A percentile compares a stretch with the other conserved stretches of the same genome.
Conservation (phyloP, 2,329 filamentous ascomycete species). For the Mycosphaerella arachidis region DNA sequence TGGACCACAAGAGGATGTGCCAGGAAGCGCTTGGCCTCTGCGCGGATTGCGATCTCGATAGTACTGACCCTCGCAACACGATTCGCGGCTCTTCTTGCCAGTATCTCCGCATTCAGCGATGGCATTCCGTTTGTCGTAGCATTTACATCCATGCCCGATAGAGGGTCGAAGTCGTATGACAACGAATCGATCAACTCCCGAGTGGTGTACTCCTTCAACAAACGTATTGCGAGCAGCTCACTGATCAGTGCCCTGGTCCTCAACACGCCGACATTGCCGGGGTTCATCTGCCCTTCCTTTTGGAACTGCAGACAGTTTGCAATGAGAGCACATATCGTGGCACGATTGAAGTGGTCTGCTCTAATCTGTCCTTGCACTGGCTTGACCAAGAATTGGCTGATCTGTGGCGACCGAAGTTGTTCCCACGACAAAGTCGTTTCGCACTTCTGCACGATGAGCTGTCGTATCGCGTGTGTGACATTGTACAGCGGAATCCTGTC, state of each 20-base stretch:
- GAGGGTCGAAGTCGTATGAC: slow-evolving; percentile 89
- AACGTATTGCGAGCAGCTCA: slow-evolving; percentile 82
- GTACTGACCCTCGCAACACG: slow-evolving; percentile 77
- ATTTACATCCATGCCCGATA: slow-evolving; percentile 68
- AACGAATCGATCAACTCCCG: slow-evolving; percentile 89
- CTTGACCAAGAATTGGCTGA: slow-evolving; percentile 92
- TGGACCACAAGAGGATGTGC: slow-evolving; percentile 88
- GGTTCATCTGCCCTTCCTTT: slow-evolving; percentile 78
- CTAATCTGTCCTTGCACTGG: slow-evolving; percentile 89
- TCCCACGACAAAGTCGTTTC: slow-evolving; percentile 94
- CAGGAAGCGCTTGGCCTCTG: slow-evolving; percentile 86
- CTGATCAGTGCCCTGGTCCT: slow-evolving; percentile 82
- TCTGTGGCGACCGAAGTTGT: slow-evolving; percentile 88
- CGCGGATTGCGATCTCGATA: slow-evolving; percentile 86
- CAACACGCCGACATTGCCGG: slow-evolving; percentile 78
- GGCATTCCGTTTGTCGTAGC: slow-evolving; percentile 32
- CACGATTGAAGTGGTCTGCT: slow-evolving; percentile 75
- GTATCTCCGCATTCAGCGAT: slow-evolving; percentile 14
- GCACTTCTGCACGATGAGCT: slow-evolving; percentile 76
- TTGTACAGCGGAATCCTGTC: slow-evolving; percentile 85
- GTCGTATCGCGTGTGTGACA: slow-evolving; percentile 83
- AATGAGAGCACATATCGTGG: slow-evolving; percentile 83
- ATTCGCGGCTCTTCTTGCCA: slow-evolving; percentile 45
- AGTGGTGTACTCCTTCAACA: slow-evolving; percentile 84
- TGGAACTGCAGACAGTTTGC: slow-evolving; percentile 90